Conservation (phyloP, 1,284 basidiomycete genomes). For the Cutaneotrichosporon mucoides region DNA sequence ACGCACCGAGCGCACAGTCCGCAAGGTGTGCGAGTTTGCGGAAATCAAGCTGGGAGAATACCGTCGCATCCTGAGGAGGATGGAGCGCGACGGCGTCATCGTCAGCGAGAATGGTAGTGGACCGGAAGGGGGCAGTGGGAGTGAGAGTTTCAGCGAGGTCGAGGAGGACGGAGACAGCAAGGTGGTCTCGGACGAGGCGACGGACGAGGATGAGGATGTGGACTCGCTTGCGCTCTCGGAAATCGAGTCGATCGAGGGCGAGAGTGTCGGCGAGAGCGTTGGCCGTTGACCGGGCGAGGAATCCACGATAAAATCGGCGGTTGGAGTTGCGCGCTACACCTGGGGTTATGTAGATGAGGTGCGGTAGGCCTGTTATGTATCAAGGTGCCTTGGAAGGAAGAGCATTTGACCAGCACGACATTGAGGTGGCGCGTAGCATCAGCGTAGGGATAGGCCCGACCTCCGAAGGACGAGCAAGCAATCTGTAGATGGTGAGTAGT, state of each 20-base stretch:
- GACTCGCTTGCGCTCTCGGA: background rate
- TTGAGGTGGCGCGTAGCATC: too few relatives aligned
- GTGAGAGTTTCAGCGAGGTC: background rate
- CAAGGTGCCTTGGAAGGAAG: too few relatives aligned
- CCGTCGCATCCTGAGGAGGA: background rate
- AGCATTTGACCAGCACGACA: too few relatives aligned
- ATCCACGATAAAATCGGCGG: too few relatives aligned
- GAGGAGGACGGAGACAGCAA: background rate
- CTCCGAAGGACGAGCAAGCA: too few relatives aligned
- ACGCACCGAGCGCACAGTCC: background rate
- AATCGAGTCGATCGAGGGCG: background rate
- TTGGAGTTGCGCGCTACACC: too few relatives aligned
- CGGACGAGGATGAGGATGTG: background rate
- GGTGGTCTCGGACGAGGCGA: background rate
- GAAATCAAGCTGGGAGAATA: slow-evolving; percentile 1
- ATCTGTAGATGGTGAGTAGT: too few relatives aligned
- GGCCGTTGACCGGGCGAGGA: too few relatives aligned
- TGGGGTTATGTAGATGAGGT: too few relatives aligned
- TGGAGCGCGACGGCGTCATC: background rate
- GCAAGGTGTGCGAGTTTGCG: slow-evolving; percentile 2
- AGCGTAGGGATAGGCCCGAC: too few relatives aligned
- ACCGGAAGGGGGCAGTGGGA: background rate
- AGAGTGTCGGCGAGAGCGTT: background rate
- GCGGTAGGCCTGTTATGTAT: too few relatives aligned
- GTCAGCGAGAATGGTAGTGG: too few relatives aligned